Base-by-base conservation (phyloP, 202 grass and related monocot species). In the Saccharum hybrid region DNA sequence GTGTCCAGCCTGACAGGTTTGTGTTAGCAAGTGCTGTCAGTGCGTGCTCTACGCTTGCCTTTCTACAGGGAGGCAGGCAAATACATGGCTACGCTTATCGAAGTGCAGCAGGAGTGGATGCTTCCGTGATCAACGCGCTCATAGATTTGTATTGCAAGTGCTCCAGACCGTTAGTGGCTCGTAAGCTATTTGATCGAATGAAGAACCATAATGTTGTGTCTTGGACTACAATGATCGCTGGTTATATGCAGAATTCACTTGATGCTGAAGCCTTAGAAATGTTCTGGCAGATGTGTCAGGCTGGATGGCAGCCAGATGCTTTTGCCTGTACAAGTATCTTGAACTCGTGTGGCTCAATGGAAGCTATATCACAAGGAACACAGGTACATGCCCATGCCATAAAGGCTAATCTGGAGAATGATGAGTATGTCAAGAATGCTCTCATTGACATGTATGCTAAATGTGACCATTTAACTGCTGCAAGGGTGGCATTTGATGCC, bases 91-190 rank as follows among this genome's bases (percentile, higher is more conserved):
- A 93, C 8, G 45, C 77, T 13, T 93, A 90, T 63, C 83, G 89
- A 45, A 86, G 21, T 76, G 87, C 52, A 22, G 84, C 66, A 22
- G 79, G 83, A 30, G 88, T 81, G 34, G 87, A 97, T 71, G 72
- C 75, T 10, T 90, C 88, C 0, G 74, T 94, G 38, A 65, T 64
- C 64, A 97, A 90, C 1, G 76, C 72, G 5, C 74, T 92, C 10
- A 87, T 90, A 60, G 91, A 89, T 91, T 49, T 97, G 4, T 90
- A 94, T 33, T 92, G 73, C 81, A 94, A 94, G 79, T 97, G 94
- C 75, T 67, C 21, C 42, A 61, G 71, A 76, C 56, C 91, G 15
- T 82, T 15, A 59, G 52, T 79, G 78, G 94, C 94, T 57, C 87
- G 79, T 5, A 90, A 64, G 72, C 79, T 94, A 33, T 97, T 97